Evolutionary conservation across 2,329 filamentous ascomycete species (phyloP).

Genomic region (Aureobasidium mangrovei): DNA sequence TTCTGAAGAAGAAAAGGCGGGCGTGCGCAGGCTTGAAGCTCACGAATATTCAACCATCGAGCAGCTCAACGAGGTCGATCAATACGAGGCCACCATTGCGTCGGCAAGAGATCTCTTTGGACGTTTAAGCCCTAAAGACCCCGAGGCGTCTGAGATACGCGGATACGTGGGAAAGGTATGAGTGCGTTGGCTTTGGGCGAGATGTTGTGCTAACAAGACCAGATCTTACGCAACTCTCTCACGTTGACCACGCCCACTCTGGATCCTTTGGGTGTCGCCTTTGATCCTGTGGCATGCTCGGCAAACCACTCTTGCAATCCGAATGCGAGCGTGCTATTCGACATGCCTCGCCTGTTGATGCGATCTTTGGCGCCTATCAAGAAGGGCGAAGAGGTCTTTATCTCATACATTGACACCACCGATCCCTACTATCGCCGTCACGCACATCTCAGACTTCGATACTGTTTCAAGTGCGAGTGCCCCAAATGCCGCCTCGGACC

Average conservation of each 20-base stretch:
- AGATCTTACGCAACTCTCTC: constrained; percentile 51
- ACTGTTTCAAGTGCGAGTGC: constrained; percentile 53
- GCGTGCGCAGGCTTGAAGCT: constrained; percentile 32
- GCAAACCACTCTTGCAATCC: constrained; percentile 56
- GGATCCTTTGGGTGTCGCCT: constrained; percentile 50
- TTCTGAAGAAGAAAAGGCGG: constrained; percentile 32
- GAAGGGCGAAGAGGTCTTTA: constrained; percentile 49
- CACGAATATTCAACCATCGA: background rate
- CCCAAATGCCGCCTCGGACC: constrained; percentile 38
- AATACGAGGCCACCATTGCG: background rate
- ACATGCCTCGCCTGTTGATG: constrained; percentile 42
- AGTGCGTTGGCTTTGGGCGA: background rate
- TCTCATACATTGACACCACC: constrained; percentile 53
- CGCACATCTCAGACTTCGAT: constrained; percentile 43
- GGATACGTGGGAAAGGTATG: constrained; percentile 6
- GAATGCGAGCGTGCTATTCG: constrained; percentile 51
- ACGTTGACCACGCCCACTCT: constrained; percentile 48
- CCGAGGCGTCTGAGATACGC: background rate
- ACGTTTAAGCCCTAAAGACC: background rate
- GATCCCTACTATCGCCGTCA: constrained; percentile 44
- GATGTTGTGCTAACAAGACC: background rate
- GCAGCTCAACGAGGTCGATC: background rate
- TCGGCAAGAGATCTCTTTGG: constrained; percentile 1
- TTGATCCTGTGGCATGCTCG: constrained; percentile 46
- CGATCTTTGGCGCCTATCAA: constrained; percentile 46